phyloP scores from a whole-genome alignment of 2,329 filamentous ascomycete genomes.

The Colletotrichum aenigma region DNA sequence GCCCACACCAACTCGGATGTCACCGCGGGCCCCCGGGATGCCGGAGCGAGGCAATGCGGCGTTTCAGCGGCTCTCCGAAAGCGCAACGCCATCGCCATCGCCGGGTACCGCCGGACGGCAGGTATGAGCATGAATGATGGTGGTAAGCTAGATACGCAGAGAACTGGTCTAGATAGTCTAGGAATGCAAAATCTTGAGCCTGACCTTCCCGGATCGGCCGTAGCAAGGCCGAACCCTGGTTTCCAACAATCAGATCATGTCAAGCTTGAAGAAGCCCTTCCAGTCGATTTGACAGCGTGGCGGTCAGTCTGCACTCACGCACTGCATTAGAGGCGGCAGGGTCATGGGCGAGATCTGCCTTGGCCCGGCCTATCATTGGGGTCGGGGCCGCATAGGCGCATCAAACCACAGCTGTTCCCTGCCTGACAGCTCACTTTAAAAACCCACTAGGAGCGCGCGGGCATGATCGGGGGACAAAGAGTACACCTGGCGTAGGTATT shows the following conservation, averaged over 20 bases:
- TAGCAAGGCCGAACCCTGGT: constrained; percentile 4
- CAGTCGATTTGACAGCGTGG: background rate
- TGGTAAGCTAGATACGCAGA: background rate
- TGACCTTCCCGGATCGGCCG: background rate
- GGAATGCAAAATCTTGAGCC: background rate
- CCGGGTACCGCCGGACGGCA: background rate
- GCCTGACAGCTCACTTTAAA: background rate
- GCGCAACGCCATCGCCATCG: background rate
- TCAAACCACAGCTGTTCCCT: background rate
- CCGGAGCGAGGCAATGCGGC: background rate
- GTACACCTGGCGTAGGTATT: background rate
- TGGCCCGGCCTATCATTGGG: background rate
- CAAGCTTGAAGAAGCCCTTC: background rate
- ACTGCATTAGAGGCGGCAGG: background rate
- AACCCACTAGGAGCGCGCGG: too few relatives aligned
- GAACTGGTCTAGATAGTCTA: background rate
- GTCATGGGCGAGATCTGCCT: background rate
- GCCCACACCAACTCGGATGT: background rate
- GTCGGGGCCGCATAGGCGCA: background rate
- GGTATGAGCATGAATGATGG: background rate
- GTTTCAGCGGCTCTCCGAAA: background rate
- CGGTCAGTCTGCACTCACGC: background rate
- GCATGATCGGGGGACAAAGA: background rate
- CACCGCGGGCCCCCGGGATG: background rate
- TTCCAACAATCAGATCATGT: constrained; percentile 1